Conservation (phyloP, 1,284 basidiomycete genomes). For the Grifola frondosa region DNA sequence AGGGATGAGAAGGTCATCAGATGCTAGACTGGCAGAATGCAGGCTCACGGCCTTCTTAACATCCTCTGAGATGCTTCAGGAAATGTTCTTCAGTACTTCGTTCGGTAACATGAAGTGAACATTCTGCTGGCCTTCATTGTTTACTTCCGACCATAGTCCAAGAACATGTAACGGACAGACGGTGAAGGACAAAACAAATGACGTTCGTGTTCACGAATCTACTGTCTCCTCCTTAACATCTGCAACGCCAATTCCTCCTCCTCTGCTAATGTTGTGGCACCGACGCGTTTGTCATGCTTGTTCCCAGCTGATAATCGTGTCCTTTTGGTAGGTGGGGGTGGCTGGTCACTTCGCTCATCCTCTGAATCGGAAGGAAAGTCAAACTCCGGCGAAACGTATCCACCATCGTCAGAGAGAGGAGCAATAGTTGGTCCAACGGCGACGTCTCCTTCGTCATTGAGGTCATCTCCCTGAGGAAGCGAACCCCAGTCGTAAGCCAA, state of each 20-base stretch:
- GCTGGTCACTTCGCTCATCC: constrained; percentile 35
- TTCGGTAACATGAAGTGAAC: too few species aligned
- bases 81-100: too few species aligned
- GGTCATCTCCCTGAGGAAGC: constrained; percentile 9
- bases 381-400: constrained; percentile 75
- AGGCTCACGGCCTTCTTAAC: too few species aligned
- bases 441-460: constrained; percentile 24
- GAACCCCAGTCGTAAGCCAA: not conserved
- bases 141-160: not conserved
- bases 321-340: constrained; percentile 38
- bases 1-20: too few species aligned
- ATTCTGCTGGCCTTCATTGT: too few species aligned
- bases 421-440: constrained; percentile 30
- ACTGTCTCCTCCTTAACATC: constrained; percentile 26
- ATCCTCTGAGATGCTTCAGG: too few species aligned
- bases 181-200: not conserved
- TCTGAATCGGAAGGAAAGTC: constrained; percentile 54
- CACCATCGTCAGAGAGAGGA: constrained; percentile 51
- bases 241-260: constrained; percentile 30
- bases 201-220: too few species aligned
- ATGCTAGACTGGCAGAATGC: too few species aligned
- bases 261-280: constrained; percentile 20
- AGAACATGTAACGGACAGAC: not conserved
- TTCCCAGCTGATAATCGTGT: constrained; percentile 7
- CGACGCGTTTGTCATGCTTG: not conserved